Evolutionary conservation across 805 yeast genomes (phyloP).

Genomic region (Starmerella davenportii): DNA sequence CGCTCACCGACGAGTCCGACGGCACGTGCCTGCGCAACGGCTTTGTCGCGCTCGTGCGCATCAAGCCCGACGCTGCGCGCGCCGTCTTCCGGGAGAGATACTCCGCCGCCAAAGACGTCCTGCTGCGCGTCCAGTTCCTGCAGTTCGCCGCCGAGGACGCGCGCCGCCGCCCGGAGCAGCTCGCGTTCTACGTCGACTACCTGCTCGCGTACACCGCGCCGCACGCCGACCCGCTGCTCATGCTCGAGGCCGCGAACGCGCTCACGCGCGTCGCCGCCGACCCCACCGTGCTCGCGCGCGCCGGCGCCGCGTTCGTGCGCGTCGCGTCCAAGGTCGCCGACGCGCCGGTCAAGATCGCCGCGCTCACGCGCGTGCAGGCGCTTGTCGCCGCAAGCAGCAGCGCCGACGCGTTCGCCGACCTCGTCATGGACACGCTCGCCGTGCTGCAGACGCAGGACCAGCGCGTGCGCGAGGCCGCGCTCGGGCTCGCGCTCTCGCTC

Average conservation of each 20-base stretch:
- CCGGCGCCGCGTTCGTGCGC: slow-evolving; percentile 74
- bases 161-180: slow-evolving; percentile 40
- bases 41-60: slow-evolving; percentile 64
- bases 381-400: slow-evolving; percentile 50
- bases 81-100: slow-evolving; percentile 60
- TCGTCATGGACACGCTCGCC: slow-evolving; percentile 69
- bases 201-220: slow-evolving; percentile 50
- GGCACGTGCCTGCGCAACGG: slow-evolving; percentile 92
- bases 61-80: slow-evolving; percentile 73
- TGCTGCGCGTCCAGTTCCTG: slow-evolving; percentile 73
- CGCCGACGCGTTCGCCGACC: slow-evolving; percentile 71
- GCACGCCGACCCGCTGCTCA: slow-evolving; percentile 52
- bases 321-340: slow-evolving; percentile 86
- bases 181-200: slow-evolving; percentile 52
- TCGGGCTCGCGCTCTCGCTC: slow-evolving; percentile 64
- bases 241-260: slow-evolving; percentile 82
- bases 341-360: slow-evolving; percentile 83
- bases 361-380: slow-evolving; percentile 67
- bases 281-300: slow-evolving; percentile 50
- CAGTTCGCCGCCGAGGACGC: slow-evolving; percentile 84
- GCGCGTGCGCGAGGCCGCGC: slow-evolving; percentile 77
- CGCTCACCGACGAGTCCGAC: slow-evolving; percentile 69
- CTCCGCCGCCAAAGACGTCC: slow-evolving; percentile 50
- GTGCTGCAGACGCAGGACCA: slow-evolving; percentile 75
- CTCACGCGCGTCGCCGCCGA: slow-evolving; percentile 39